Evolutionary conservation across 805 yeast genomes (phyloP).

Genomic region (Blastobotrys terrestris): DNA sequence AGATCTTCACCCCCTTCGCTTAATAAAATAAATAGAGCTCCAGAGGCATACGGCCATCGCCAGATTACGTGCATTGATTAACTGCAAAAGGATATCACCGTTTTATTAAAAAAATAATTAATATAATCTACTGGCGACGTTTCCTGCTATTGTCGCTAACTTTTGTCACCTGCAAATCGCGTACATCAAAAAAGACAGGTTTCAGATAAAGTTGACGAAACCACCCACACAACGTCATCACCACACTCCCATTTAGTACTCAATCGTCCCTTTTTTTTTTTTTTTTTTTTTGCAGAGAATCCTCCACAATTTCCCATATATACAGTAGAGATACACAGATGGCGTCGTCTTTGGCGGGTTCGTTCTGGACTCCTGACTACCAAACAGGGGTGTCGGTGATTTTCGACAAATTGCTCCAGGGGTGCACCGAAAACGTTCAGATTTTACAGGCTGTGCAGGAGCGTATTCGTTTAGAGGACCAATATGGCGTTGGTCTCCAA

Average conservation of each 20-base stretch:
- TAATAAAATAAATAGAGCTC: background rate
- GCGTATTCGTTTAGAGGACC: constrained; percentile 60
- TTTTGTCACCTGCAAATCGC: background rate
- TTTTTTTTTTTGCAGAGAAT: too few species aligned
- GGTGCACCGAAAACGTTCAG: constrained; percentile 63
- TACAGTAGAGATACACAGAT: too few species aligned
- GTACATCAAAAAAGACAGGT: background rate
- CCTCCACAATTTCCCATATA: too few species aligned
- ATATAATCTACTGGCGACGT: too few species aligned
- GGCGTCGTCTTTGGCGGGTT: constrained; percentile 16
- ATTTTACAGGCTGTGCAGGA: constrained; percentile 53
- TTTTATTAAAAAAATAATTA: too few species aligned
- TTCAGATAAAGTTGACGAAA: background rate
- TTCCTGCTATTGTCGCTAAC: background rate
- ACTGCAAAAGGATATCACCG: background rate
- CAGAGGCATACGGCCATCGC: background rate
- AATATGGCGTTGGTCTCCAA: constrained; percentile 52
- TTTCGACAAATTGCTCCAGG: constrained; percentile 35
- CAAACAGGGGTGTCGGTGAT: constrained; percentile 31
- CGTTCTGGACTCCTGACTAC: constrained; percentile 34
- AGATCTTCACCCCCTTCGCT: background rate
- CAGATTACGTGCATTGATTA: background rate
- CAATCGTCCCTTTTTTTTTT: background rate
- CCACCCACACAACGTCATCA: too few species aligned
- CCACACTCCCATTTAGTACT: background rate